Evolutionary conservation across 1,284 basidiomycete species (phyloP).

Genomic region (Tetrapyrgos nigripes): DNA sequence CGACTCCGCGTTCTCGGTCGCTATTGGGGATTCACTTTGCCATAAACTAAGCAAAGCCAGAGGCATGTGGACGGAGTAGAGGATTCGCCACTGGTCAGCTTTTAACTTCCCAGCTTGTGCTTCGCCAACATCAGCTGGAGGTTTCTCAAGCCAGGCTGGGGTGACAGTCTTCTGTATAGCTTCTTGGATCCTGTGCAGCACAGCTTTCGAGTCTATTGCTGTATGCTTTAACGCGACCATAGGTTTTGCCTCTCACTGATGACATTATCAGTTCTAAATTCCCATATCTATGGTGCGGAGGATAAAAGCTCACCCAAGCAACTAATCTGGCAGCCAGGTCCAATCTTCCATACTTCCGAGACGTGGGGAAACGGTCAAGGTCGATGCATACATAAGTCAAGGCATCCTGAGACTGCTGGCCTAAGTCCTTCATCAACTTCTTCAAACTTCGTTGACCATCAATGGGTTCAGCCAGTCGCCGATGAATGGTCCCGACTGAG

Average conservation of each 20-base stretch:
- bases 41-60: conserved; percentile 4
- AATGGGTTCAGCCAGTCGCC: background rate
- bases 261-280: background rate
- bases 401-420: background rate
- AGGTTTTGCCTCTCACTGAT: background rate
- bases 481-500: conserved; percentile 4
- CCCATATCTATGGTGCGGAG: background rate
- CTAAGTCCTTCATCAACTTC: background rate
- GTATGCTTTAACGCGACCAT: background rate
- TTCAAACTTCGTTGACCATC: background rate
- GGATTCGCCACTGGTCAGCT: background rate
- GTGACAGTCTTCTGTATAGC: background rate
- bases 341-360: background rate
- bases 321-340: background rate
- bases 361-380: background rate
- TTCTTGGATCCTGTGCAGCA: background rate
- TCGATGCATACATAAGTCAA: background rate
- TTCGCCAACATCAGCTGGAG: background rate
- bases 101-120: background rate
- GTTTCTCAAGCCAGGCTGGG: background rate
- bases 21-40: background rate
- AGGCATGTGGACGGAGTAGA: background rate
- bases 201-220: background rate
- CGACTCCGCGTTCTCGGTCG: background rate
- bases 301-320: no score